Conservation (phyloP, 2,329 filamentous ascomycete species). For the Nannizzia gypsea region DNA sequence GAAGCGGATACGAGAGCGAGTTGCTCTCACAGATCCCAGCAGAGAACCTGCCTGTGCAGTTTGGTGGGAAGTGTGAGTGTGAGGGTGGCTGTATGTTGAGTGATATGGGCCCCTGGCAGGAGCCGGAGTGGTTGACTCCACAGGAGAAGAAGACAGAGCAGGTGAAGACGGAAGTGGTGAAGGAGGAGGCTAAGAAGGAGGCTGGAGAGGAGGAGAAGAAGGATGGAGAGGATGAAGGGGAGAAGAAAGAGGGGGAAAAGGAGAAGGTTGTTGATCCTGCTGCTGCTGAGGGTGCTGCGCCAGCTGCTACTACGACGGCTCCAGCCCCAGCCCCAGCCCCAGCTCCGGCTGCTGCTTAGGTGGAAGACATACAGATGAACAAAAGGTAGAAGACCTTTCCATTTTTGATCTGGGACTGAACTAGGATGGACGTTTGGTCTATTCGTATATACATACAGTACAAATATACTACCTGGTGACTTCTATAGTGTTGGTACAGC, state of each 20-base stretch:
- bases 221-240: background rate
- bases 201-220: background rate
- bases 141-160: conserved; percentile 33
- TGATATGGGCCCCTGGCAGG: conserved; percentile 77
- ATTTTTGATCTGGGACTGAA: background rate
- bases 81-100: conserved; percentile 71
- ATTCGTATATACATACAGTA: too few relatives aligned
- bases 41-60: conserved; percentile 78
- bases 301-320: background rate
- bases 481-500: background rate
- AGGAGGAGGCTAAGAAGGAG: background rate
- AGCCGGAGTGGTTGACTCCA: conserved; percentile 34
- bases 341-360: too few relatives aligned
- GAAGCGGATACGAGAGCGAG: conserved; percentile 68
- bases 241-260: background rate
- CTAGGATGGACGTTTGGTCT: background rate
- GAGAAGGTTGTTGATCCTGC: background rate
- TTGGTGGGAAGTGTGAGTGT: conserved; percentile 77
- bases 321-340: background rate
- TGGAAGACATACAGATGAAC: too few relatives aligned
- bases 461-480: background rate
- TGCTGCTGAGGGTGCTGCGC: background rate
- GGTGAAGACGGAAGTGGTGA: conserved; percentile 18
- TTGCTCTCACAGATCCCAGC: conserved; percentile 71
- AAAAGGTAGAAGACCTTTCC: background rate